Conservation (phyloP, 441 rosid species). For the Erodium chrysanthum region DNA sequence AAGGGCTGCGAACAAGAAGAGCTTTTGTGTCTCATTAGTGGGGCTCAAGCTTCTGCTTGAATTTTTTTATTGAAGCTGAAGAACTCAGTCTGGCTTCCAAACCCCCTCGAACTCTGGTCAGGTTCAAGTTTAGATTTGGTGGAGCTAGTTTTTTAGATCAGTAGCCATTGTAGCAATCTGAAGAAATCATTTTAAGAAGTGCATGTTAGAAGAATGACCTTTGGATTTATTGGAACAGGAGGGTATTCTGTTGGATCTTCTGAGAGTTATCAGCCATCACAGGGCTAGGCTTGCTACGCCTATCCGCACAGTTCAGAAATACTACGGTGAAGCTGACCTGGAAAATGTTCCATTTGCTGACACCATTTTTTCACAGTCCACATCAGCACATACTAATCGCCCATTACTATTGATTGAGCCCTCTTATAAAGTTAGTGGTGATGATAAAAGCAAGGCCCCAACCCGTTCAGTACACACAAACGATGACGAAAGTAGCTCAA, state of each 20-base stretch:
- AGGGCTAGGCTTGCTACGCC: constrained; percentile 63
- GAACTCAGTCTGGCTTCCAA: not conserved
- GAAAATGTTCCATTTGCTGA: constrained; percentile 50
- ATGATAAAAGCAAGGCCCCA: constrained; percentile 40
- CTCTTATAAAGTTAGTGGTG: constrained; percentile 39
- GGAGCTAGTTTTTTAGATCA: not conserved
- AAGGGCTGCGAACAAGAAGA: not conserved
- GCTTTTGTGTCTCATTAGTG: not conserved
- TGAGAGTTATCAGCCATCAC: constrained; percentile 54
- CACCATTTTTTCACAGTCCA: constrained; percentile 24
- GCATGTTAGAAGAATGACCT: no score
- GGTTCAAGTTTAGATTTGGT: constrained; percentile 3
- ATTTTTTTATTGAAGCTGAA: constrained; percentile 4
- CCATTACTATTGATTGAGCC: constrained; percentile 49
- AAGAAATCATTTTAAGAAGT: not conserved
- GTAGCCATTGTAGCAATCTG: not conserved
- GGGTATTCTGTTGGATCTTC: constrained; percentile 56
- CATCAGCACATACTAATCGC: constrained; percentile 36
- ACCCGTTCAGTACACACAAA: constrained; percentile 23
- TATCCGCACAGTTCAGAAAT: constrained; percentile 55
- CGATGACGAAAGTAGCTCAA: constrained; percentile 28
- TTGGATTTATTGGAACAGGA: constrained; percentile 33
- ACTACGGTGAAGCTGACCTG: constrained; percentile 40
- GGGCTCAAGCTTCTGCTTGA: constrained; percentile 3
- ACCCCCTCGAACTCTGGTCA: not conserved